Base-by-base conservation (phyloP, 2,329 filamentous ascomycete genomes). In the Sporothrix inflata region DNA sequence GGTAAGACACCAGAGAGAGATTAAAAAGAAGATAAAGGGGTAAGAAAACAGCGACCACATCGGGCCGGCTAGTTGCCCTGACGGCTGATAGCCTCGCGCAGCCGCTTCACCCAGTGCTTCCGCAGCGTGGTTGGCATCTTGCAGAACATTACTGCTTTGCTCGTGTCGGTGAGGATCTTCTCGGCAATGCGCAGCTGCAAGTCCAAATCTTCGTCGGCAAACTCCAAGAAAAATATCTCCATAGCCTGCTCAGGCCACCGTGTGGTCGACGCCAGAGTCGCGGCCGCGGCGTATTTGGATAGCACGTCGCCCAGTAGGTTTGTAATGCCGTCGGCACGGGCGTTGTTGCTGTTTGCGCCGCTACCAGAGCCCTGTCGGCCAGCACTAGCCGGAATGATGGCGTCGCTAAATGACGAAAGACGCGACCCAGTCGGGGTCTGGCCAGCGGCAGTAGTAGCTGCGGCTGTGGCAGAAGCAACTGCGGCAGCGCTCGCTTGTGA, bases 91-190 rank as follows among this genome's bases (percentile, higher is more conserved):
- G 83, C 79, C 74, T 88, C 86, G 34, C 85, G 79, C 71, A 88
- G 79, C 71, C 85, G 79, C 76, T 83, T 84, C 1, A 89, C 84
- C 87, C 87, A 89, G 75, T 89, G 87, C 73, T 84, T 82, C 65
- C 87, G 81, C 73, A 89, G 78, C 12, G 79, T 77, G 2, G 82
- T 79, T 0, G 87, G 85, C 86, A 89, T 89, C 80, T 89, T 89
- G 81, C 87, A 88, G 75, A 89, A 90, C 55, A 89, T 84, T 83
- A 89, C 86, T 40, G 87, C 88, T 77, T 88, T 89, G 77, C 85
- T 86, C 74, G 88, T 85, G 75, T 89, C 85, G n/a, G 85, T 84
- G 34, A 89, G 81, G 1, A 87, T 84, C 74, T 86, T 86, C 78
- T 89, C 87, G 0, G 87, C 86, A 45, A 89, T 87, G 78, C 86